Conservation (phyloP, 306 rosid species). For the Cucurbita argyrosperma region DNA sequence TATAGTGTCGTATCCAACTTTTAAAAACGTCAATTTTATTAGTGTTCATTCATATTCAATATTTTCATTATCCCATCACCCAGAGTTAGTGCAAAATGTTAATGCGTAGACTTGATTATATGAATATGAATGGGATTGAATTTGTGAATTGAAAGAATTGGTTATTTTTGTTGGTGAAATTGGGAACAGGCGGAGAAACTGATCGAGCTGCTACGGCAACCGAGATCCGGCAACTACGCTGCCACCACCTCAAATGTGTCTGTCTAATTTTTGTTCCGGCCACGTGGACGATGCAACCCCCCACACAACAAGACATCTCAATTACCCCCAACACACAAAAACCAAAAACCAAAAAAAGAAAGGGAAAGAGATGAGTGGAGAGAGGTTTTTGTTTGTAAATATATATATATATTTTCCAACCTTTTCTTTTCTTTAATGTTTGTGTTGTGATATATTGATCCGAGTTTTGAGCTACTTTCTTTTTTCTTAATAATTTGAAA, state of each 20-base stretch:
- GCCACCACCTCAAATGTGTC: conserved; percentile 26
- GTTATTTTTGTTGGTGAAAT: neutral
- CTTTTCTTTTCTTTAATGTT: neutral
- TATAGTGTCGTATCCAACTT: too few relatives aligned
- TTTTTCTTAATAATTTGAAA: neutral
- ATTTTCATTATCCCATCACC: neutral
- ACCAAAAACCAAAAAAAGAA: neutral
- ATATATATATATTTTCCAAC: neutral
- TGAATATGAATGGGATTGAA: neutral
- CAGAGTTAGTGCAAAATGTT: neutral
- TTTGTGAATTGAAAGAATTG: neutral
- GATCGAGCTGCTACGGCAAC: conserved; percentile 80
- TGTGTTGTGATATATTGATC: neutral
- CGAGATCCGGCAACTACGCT: conserved; percentile 67
- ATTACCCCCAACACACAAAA: neutral
- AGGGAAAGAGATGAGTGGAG: neutral
- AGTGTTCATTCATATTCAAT: too few relatives aligned
- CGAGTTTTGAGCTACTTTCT: neutral
- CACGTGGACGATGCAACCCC: conserved; percentile 7
- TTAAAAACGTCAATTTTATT: too few relatives aligned
- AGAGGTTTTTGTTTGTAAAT: conserved; percentile 4
- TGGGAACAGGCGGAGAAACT: conserved; percentile 80
- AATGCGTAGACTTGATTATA: neutral
- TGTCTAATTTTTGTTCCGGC: conserved; percentile 13
- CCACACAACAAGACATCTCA: neutral